Evolutionary conservation across 768 basidiomycete species (phyloP).

Genomic region (Rhizopogon vulgaris): DNA sequence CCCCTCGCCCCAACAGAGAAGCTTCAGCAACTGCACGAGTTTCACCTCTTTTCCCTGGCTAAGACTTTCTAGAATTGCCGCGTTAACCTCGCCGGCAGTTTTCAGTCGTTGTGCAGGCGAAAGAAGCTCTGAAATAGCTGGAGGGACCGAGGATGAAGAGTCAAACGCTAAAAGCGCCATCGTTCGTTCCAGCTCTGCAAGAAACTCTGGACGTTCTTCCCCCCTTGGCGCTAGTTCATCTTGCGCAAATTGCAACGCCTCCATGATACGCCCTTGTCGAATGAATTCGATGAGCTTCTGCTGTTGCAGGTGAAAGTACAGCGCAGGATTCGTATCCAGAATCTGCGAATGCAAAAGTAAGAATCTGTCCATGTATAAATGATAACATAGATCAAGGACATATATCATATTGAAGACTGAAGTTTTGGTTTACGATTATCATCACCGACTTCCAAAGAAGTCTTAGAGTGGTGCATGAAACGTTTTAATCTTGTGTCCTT

Average conservation of each 20-base stretch:
- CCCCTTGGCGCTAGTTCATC: conserved; percentile 91
- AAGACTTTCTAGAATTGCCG: conserved; percentile 87
- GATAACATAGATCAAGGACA: conserved; percentile 9
- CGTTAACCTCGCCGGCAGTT: conserved; percentile 95
- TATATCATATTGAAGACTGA: conserved; percentile 95
- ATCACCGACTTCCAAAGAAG: conserved; percentile 70
- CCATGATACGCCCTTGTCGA: conserved; percentile 68
- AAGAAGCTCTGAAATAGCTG: conserved; percentile 72
- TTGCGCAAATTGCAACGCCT: conserved; percentile 89
- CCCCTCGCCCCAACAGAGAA: conserved; percentile 85
- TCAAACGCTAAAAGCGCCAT: conserved; percentile 92
- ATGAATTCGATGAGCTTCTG: conserved; percentile 95
- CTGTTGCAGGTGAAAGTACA: conserved; percentile 95
- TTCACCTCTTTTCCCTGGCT: conserved; percentile 94
- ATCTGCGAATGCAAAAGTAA: conserved; percentile 54
- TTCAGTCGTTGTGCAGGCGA: conserved; percentile 85
- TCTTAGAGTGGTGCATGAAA: conserved; percentile 99
- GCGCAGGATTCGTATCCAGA: conserved; percentile 86
- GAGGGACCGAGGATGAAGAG: conserved; percentile 42
- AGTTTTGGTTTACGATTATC: conserved; percentile 74
- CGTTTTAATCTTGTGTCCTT: conserved; percentile 69
- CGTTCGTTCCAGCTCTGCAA: conserved; percentile 86
- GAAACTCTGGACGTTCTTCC: conserved; percentile 90
- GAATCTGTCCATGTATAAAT: background rate
- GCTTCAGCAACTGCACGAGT: conserved; percentile 71